A percentile compares a stretch with the other conserved stretches of the same genome.
Evolutionary conservation across 1,139 yeast species (phyloP).

Genomic region (Kurtzmaniella quercitrusa): DNA sequence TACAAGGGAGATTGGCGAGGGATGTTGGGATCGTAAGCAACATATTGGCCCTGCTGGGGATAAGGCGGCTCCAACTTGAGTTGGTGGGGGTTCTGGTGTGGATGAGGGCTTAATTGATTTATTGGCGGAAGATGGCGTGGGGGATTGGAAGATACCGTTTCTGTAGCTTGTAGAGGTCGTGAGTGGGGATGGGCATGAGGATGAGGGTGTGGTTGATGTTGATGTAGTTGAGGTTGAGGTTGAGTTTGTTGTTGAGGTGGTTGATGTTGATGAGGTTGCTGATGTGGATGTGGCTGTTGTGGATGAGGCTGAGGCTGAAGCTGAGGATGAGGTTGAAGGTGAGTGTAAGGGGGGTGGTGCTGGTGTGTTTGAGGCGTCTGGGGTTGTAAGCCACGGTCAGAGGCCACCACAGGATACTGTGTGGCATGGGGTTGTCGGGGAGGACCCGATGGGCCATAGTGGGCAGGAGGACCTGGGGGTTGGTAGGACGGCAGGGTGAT

Average conservation of each 20-base stretch:
- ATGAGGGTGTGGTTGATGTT: neutral
- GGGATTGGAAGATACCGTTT: neutral
- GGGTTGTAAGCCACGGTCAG: too few relatives aligned
- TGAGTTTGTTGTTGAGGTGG: neutral
- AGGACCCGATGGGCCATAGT: too few relatives aligned
- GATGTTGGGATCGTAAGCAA: neutral
- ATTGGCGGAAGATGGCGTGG: neutral
- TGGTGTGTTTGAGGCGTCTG: too few relatives aligned
- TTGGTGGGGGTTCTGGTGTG: too few relatives aligned
- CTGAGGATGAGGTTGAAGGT: too few relatives aligned
- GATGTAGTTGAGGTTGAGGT: neutral
- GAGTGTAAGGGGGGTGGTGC: too few relatives aligned
- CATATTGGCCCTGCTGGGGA: neutral
- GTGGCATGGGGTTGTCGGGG: too few relatives aligned
- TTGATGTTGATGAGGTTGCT: neutral
- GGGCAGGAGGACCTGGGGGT: neutral
- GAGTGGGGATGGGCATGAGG: neutral
- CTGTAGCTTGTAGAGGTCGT: neutral
- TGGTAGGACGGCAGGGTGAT: neutral
- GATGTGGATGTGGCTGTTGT: neutral
- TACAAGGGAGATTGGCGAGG: neutral
- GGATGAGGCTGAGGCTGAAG: neutral
- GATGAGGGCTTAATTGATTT: too few relatives aligned
- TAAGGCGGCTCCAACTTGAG: neutral
- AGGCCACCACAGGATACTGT: too few relatives aligned